phyloP scores from a whole-genome alignment of 345 rosid genomes.

The Bruguiera sexangula region DNA sequence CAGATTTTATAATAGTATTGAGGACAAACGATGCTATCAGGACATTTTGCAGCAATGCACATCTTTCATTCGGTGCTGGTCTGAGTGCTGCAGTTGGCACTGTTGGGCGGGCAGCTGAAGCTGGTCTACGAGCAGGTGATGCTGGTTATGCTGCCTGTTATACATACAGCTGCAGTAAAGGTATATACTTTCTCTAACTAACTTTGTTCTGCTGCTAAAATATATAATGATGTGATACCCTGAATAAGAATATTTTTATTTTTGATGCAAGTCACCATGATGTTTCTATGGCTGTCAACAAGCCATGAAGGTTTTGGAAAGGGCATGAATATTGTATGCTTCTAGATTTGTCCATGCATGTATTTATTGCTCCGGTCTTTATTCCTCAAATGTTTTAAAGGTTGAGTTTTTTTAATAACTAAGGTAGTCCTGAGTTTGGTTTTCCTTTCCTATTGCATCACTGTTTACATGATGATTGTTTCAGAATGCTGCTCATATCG shows the following conservation, averaged over 20 bases:
- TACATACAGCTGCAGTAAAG: constrained; percentile 98
- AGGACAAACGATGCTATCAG: constrained; percentile 78
- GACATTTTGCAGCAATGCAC: constrained; percentile 82
- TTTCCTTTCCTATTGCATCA: neutral
- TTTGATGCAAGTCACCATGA: neutral
- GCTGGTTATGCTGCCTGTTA: constrained; percentile 96
- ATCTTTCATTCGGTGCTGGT: constrained; percentile 90
- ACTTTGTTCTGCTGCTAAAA: neutral
- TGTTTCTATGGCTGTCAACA: neutral
- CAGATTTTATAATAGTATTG: constrained; percentile 84
- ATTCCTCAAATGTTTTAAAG: neutral
- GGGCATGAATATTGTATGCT: neutral
- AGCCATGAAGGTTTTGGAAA: neutral
- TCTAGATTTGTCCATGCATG: neutral
- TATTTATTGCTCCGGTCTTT: neutral
- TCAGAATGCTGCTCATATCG: neutral
- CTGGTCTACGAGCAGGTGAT: constrained; percentile 85
- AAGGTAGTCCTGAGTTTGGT: neutral
- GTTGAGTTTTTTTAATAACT: neutral
- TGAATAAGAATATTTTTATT: neutral
- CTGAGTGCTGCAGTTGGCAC: constrained; percentile 84
- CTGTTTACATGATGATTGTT: neutral
- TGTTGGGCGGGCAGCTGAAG: constrained; percentile 82
- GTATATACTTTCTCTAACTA: constrained; percentile 29
- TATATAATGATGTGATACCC: neutral